A percentile compares a stretch with the other conserved stretches of the same genome.
These are phyloP conservation scores for Pulveroboletus sp. DNA, from an alignment of 768 basidiomycete species.

Conservation along the genomic window DNA sequence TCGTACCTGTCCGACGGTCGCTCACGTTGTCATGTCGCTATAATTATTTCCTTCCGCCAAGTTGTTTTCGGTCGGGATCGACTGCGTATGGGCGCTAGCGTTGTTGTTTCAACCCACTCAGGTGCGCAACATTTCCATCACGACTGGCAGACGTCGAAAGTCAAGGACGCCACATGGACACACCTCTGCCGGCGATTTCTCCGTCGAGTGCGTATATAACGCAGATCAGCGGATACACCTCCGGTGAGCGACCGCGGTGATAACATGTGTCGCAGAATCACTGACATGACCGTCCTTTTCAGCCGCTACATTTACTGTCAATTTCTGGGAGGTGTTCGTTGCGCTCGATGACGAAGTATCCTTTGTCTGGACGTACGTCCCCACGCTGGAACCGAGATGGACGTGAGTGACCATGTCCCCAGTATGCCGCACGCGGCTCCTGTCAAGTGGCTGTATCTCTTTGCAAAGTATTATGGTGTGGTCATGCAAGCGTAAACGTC, in stretches of 20 bases:
- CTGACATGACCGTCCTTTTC: not conserved
- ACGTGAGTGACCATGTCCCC: not conserved
- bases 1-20: too few species aligned
- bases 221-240: conserved; percentile 5
- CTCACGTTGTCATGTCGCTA: too few species aligned
- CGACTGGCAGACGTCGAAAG: not conserved
- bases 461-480: conserved; percentile 20
- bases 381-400: too few species aligned
- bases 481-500: conserved; percentile 14
- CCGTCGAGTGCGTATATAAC: not conserved
- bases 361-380: conserved; percentile 26
- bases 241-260: conserved; percentile 1
- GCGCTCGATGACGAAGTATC: conserved; percentile 16
- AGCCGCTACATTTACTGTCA: conserved; percentile 12
- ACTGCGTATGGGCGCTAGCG: not conserved
- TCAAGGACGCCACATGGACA: conserved; percentile 6
- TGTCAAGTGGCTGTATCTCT: conserved; percentile 28
- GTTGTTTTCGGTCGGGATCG: not conserved
- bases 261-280: not conserved
- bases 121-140: not conserved
- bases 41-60: too few species aligned
- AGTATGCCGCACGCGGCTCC: conserved; percentile 16
- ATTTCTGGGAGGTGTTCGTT: conserved; percentile 21
- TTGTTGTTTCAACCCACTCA: not conserved
- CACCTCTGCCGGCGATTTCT: not conserved